Evolutionary conservation across 2,329 filamentous ascomycete genomes (phyloP), one percentile per base, ranked within the genome.

Genomic region (Dothistroma septosporum): DNA sequence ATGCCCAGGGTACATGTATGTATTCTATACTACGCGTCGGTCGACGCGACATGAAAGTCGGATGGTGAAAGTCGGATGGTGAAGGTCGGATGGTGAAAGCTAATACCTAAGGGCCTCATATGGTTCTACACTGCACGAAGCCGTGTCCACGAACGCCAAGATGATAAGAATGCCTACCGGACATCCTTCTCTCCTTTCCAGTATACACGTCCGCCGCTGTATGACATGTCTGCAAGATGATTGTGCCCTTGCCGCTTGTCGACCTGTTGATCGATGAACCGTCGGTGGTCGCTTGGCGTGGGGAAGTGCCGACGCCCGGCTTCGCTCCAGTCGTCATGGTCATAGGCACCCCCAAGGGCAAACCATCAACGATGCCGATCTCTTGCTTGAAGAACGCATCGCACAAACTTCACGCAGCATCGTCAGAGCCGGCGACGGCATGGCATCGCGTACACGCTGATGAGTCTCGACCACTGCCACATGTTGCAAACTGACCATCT

Each of bases 171-270:
- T 6, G 24, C 24, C 24, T 28, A 3, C 24, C 24, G 2, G 24
- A 28, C 24, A 28, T 6, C 2, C 24, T 28, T 6, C 24, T 28
- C 24, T 28, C 24, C 2, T 28, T 28, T 6, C 24, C 6, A 3
- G 24, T 28, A 6, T 6, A 28, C 24, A 28, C 6, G 24, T 28
- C 24, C 24, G 24, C 24, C 6, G 24, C 24, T 28, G 24, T 28
- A 28, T 28, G 24, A 28, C 3, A 28, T 58, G 24, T 66, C 63
- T 49, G 66, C 65, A 4, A 69, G 68, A 37, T 37, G 33, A 11
- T 16, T 37, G 33, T 37, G 14, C 14, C 33, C 10, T 37, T 2
- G 10, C 33, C 32, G 7, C 10, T 11, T 9, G 10, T 16, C 14
- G 33, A 11, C 10, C 3, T 37, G 33, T 37, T 9, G 24, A 28